phyloP scores from a whole-genome alignment of 768 basidiomycete species.

The Crassisporium funariophilum region DNA sequence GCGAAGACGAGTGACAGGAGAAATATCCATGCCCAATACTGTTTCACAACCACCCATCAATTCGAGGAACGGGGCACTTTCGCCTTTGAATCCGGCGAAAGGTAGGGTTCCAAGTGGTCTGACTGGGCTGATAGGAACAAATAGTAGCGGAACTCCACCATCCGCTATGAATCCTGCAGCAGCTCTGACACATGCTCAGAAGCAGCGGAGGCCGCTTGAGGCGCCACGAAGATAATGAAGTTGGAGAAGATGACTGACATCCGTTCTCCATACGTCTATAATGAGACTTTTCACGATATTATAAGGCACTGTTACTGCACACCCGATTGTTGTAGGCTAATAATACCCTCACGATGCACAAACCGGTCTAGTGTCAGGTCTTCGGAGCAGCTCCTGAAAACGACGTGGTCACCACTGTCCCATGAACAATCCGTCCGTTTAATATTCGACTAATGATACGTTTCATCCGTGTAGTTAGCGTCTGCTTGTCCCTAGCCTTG shows the following conservation, averaged over 20 bases:
- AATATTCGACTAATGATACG: no score
- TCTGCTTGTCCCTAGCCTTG: constrained; percentile 1
- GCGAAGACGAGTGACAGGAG: constrained; percentile 67
- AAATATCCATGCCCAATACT: constrained; percentile 33
- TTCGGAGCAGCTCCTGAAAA: no score
- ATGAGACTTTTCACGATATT: not conserved
- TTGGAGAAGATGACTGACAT: not conserved
- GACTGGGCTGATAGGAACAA: constrained; percentile 26
- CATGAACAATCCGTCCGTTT: not conserved
- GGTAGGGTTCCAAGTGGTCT: constrained; percentile 53
- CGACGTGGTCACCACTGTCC: no score
- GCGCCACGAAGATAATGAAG: constrained; percentile 28
- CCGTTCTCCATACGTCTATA: not conserved
- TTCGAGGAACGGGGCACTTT: constrained; percentile 53
- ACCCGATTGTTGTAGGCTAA: no score
- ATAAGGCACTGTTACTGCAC: not conserved
- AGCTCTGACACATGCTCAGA: constrained; percentile 37
- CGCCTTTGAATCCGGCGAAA: constrained; percentile 76
- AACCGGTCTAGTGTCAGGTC: no score
- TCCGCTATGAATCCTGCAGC: constrained; percentile 29
- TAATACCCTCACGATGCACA: no score
- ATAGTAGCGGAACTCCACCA: constrained; percentile 12
- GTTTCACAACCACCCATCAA: constrained; percentile 25
- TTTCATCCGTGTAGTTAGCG: no score
- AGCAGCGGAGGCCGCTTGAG: constrained; percentile 33